Percentiles rank a stretch among this genome's conserved stretches.
phyloP scores from a whole-genome alignment of 1,139 yeast genomes.

The Geotrichum restrictum region DNA sequence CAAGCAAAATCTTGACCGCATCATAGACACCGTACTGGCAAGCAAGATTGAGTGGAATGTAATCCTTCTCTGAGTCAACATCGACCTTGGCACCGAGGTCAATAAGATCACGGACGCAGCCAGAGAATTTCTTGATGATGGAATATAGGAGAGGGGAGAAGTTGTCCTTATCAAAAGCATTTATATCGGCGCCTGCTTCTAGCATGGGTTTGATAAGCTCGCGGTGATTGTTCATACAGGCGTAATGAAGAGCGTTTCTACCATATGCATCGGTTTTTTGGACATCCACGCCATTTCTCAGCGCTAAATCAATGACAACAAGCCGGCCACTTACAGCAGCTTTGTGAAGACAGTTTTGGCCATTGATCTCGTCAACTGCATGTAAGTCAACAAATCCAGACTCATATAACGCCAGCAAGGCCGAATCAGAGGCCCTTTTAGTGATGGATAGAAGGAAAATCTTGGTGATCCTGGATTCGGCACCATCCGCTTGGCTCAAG shows the following conservation, averaged over 20 bases:
- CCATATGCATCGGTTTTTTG: constrained; percentile 62
- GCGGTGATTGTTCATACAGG: constrained; percentile 48
- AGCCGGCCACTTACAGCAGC: constrained; percentile 42
- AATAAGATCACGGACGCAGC: constrained; percentile 49
- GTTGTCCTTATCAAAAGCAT: constrained; percentile 43
- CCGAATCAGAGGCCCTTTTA: constrained; percentile 42
- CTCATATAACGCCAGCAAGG: constrained; percentile 41
- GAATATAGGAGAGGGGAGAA: constrained; percentile 72
- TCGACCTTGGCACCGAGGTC: constrained; percentile 41
- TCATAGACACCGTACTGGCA: constrained; percentile 78
- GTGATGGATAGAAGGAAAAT: constrained; percentile 63
- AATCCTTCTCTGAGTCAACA: constrained; percentile 44
- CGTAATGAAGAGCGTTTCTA: constrained; percentile 82
- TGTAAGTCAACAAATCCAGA: constrained; percentile 41
- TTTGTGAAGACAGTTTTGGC: constrained; percentile 47
- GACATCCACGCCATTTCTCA: constrained; percentile 36
- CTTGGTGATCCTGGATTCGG: constrained; percentile 52
- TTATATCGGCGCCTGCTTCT: constrained; percentile 37
- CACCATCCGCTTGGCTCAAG: constrained; percentile 45
- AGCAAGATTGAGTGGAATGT: constrained; percentile 83
- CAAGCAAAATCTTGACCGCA: constrained; percentile 60
- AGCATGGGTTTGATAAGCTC: constrained; percentile 37
- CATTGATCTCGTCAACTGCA: constrained; percentile 43
- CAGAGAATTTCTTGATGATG: constrained; percentile 63
- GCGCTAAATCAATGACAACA: constrained; percentile 41